Percentiles rank a stretch among this genome's conserved stretches.
Conservation (phyloP, 2,329 filamentous ascomycete species). For the Paraphoma chrysanthemicola region DNA sequence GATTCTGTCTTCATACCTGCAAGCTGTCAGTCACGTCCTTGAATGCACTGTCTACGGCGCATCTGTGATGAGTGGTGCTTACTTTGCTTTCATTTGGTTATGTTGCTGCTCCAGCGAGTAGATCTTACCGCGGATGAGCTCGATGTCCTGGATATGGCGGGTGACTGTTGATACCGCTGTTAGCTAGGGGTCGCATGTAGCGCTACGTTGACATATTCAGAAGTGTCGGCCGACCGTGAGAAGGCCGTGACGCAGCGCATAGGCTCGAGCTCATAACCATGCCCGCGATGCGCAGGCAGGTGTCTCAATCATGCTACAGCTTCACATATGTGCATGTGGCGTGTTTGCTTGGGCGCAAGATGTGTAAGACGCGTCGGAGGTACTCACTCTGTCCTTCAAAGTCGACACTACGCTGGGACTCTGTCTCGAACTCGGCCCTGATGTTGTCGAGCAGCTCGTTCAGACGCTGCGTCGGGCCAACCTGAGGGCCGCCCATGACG, state of each 20-base stretch:
- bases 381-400: conserved; percentile 93
- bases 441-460: conserved; percentile 93
- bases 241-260: background rate
- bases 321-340: background rate
- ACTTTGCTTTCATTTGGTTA: conserved; percentile 90
- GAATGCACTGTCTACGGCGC: background rate
- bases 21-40: background rate
- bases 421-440: conserved; percentile 87
- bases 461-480: conserved; percentile 74
- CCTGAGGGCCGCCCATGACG: conserved; percentile 69
- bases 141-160: conserved; percentile 91
- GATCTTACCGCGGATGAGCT: conserved; percentile 90
- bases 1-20: conserved; percentile 95
- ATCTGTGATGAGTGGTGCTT: conserved; percentile 46
- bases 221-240: background rate
- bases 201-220: no score
- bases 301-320: background rate
- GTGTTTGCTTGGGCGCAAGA: no score
- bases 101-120: conserved; percentile 92
- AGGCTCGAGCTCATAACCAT: background rate
- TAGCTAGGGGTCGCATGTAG: background rate
- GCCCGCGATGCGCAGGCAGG: background rate
- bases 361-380: background rate
- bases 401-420: conserved; percentile 80
- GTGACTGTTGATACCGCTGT: conserved; percentile 67